phyloP scores from a whole-genome alignment of 371 early-diverging fungal species.

The Actinomortierella ambigua region DNA sequence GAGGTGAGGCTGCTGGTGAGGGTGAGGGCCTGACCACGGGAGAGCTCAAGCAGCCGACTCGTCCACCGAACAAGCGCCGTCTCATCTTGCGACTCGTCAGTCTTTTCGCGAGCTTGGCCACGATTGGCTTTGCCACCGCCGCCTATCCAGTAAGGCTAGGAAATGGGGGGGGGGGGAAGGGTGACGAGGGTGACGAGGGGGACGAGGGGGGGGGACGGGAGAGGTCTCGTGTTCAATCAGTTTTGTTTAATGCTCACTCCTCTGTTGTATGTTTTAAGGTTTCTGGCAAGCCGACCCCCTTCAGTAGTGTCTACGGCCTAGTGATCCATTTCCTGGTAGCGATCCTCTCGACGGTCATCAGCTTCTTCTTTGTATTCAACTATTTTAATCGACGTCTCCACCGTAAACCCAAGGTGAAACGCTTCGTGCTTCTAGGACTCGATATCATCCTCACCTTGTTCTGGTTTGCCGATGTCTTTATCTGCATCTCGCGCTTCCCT shows the following conservation, averaged over 20 bases:
- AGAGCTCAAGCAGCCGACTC: too few relatives aligned
- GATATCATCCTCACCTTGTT: conserved; percentile 55
- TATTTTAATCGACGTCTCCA: conserved; percentile 54
- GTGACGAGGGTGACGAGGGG: too few relatives aligned
- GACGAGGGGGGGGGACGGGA: too few relatives aligned
- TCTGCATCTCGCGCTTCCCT: conserved; percentile 55
- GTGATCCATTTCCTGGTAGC: conserved; percentile 49
- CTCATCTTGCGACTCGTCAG: conserved; percentile 31
- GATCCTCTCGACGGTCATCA: conserved; percentile 54
- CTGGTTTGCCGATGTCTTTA: conserved; percentile 63
- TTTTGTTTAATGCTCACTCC: not conserved
- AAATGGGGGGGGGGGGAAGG: too few relatives aligned
- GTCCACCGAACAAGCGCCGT: conserved; percentile 35
- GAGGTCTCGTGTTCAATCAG: too few relatives aligned
- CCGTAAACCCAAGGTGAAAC: conserved; percentile 52
- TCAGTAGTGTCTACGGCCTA: conserved; percentile 22
- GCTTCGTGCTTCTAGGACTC: conserved; percentile 51
- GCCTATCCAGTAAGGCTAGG: conserved; percentile 42
- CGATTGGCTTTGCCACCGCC: conserved; percentile 22
- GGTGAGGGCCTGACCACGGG: too few relatives aligned
- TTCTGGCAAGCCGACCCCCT: conserved; percentile 28
- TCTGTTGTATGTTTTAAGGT: conserved; percentile 6
- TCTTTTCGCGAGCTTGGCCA: conserved; percentile 18
- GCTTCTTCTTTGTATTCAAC: conserved; percentile 50
- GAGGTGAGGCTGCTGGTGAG: too few relatives aligned